These are phyloP conservation scores for Lipomyces yamadae DNA, from an alignment of 805 yeast genomes.

Conservation along the genomic window DNA sequence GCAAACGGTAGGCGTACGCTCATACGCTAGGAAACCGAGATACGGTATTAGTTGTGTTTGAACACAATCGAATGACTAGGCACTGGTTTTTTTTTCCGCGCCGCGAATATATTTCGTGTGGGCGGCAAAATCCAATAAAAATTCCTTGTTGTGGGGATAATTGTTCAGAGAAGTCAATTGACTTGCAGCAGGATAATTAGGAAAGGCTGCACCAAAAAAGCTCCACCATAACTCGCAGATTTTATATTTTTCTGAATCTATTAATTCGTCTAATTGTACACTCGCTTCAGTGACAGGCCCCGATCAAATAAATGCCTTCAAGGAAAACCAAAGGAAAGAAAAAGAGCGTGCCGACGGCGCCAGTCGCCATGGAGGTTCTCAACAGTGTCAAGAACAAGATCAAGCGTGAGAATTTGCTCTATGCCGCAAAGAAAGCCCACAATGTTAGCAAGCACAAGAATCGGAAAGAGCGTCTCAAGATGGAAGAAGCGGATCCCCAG, in stretches of 20 bases:
- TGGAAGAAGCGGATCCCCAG: constrained; percentile 82
- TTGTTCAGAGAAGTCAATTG: background rate
- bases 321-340: constrained; percentile 24
- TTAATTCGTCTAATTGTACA: background rate
- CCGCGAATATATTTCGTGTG: background rate
- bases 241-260: background rate
- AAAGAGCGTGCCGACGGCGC: constrained; percentile 17
- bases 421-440: constrained; percentile 25
- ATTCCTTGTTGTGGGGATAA: background rate
- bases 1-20: background rate
- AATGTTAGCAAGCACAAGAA: constrained; percentile 76
- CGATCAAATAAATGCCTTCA: constrained; percentile 21
- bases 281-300: background rate
- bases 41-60: background rate
- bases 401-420: constrained; percentile 32
- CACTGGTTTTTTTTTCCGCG: background rate
- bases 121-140: background rate
- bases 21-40: background rate
- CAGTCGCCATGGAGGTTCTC: constrained; percentile 23
- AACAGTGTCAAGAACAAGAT: constrained; percentile 30
- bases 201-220: background rate
- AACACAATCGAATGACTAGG: background rate
- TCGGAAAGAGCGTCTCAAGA: constrained; percentile 83
- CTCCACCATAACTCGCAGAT: background rate
- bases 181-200: background rate